Base-by-base conservation (phyloP, 2,329 filamentous ascomycete species). In the Coniochaeta sp. region DNA sequence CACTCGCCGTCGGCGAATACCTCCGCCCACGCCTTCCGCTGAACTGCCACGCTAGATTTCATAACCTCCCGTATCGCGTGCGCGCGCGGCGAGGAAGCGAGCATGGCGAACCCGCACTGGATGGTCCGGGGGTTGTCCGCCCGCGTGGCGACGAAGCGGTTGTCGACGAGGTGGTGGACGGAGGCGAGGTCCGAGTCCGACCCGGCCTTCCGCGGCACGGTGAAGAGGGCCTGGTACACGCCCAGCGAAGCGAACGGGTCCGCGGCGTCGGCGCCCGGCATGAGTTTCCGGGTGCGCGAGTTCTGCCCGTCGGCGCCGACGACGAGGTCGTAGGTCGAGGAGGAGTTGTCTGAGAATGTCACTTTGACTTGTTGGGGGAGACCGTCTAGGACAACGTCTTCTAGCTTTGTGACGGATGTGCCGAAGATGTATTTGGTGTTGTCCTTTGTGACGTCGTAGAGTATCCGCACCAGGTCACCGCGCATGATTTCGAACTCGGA, bases 401-500 rank as follows among this genome's bases (percentile, higher is more conserved):
- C 57, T 38, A 65, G 62, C 31, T 54, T 52, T 28, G 61, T 56
- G 14, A 68, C 51, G 12, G 56, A 53, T 1, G 31, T 55, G 5
- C 59, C 60, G 48, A 64, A 69, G 2, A 64, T n/a, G 24, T 65
- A 63, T 16, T 50, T 53, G 10, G 64, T 57, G 18, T 27, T 48
- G 4, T 51, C 57, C 12, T 62, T 55, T 20, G 66, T 69, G 16
- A 57, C 63, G 0, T 78, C 68, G 56, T 76, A 75, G 1, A 84
- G 60, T 2, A 83, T 65, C 10, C 66, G 62, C 4, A 73, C 71
- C n/a, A 85, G 58, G 50, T 82, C 76, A 0, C 76, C 79, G 8
- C 81, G 69, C 71, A 85, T 77, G 48, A 85, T 77, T 65, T 85
- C 81, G 53, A 71, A 82, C 52, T 85, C 81, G 53, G 72, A 75